Evolutionary conservation across 257 asterid genomes (phyloP), one percentile per base, ranked within the genome.

Genomic region (Agastache rugosa): DNA sequence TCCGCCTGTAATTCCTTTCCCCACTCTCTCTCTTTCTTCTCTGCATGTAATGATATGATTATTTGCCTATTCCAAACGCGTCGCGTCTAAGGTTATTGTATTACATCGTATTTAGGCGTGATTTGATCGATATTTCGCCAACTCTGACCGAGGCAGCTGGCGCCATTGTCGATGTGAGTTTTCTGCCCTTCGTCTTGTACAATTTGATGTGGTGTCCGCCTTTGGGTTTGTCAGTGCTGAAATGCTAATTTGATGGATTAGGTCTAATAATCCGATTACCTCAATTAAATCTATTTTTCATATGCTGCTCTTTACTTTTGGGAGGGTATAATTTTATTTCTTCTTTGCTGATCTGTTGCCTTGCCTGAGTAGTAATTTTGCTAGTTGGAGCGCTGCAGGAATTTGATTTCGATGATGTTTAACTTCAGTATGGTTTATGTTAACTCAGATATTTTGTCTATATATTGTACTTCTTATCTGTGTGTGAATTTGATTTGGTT

Each of bases 81-180:
- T 20, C 64, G 67, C n/a, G n/a, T n/a, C n/a, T n/a, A n/a, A 34
- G 64, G 20, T n/a, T 6, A 2, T 31, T 23, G 11, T 63, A 12
- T 14, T 76, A 29, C 47, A 42, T 39, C 41, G 62, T 69, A 5
- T 63, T 42, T 59, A 95, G 99, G 86, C 90, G 89, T 34, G 98
- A 92, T 86, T 89, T 95, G 85, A 88, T 95, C 17, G 99, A 95
- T 72, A 88, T 95, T 66, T 95, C 99, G 47, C 99, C 97, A 1
- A 88, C 99, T 41, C 87, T 95, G 7, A 92, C 96, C 16, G 98
- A 95, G 80, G 99, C 98, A 2, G 97, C 99, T 48, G 99, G 98
- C 75, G 99, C 99, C 75, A 90, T 92, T 79, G 87, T 92, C 47
- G 98, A 92, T 82, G 99, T 95, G 64, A 83, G 85, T 78, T 22